Percentiles rank a stretch among this genome's conserved stretches.
Conservation (phyloP, 83 land plant species). For the Picea mariana region DNA sequence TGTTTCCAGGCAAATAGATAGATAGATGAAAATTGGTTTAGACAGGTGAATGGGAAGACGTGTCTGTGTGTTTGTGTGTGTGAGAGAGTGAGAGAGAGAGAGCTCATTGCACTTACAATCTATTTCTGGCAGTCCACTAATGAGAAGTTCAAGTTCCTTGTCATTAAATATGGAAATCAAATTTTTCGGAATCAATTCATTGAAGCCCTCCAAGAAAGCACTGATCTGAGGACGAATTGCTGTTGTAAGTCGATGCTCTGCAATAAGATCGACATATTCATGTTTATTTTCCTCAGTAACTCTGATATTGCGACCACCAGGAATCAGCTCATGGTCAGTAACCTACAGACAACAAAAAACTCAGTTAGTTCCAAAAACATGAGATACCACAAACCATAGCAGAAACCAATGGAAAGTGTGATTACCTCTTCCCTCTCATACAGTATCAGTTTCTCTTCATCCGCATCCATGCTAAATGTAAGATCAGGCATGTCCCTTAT, state of each 20-base stretch:
- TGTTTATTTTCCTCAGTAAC: slow-evolving; percentile 99
- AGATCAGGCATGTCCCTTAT: slow-evolving; percentile 86
- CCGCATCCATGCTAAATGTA: slow-evolving; percentile 99
- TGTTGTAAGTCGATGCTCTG: slow-evolving; percentile 93
- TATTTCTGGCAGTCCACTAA: slow-evolving; percentile 99
- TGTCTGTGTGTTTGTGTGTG: not conserved
- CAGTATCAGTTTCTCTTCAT: slow-evolving; percentile 97
- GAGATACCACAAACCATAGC: not conserved
- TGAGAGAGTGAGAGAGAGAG: not conserved
- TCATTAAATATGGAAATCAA: slow-evolving; percentile 95
- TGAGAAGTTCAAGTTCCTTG: slow-evolving; percentile 93
- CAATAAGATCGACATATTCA: slow-evolving; percentile 92
- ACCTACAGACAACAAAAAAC: slow-evolving; percentile 51
- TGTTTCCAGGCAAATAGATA: too few species aligned
- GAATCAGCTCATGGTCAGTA: slow-evolving; percentile 91
- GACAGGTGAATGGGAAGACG: too few species aligned
- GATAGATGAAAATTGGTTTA: too few species aligned
- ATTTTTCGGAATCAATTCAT: slow-evolving; percentile 84
- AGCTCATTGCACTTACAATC: slow-evolving; percentile 69
- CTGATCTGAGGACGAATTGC: slow-evolving; percentile 98
- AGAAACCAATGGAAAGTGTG: not conserved
- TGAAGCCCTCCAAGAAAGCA: slow-evolving; percentile 97
- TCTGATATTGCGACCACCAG: slow-evolving; percentile 91
- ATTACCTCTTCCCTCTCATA: slow-evolving; percentile 93
- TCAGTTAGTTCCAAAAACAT: not conserved